Conservation (phyloP, 257 asterid genomes). For the Solanum chmielewskii region DNA sequence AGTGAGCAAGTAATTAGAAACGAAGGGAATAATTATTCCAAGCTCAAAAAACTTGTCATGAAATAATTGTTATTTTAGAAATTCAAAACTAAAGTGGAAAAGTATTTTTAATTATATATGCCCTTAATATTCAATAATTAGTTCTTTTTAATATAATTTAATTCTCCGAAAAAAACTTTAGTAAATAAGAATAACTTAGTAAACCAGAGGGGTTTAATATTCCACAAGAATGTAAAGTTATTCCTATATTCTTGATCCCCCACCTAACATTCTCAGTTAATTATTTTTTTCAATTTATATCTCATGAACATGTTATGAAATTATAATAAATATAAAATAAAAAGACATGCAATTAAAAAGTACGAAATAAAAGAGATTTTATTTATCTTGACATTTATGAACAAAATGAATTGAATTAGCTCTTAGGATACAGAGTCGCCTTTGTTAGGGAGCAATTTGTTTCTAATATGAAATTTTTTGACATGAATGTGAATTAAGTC, state of each 20-base stretch:
- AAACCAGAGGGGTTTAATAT: not conserved
- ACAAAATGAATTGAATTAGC: not conserved
- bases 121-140: not conserved
- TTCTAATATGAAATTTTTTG: accelerated
- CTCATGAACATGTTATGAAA: no score
- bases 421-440: no score
- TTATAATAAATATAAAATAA: no score
- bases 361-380: no score
- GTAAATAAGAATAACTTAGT: no score
- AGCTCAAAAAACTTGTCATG: not conserved
- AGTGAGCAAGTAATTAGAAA: no score
- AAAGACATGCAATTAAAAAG: no score
- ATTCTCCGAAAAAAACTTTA: not conserved
- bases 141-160: not conserved
- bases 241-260: not conserved
- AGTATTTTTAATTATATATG: no score
- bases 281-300: no score
- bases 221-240: not conserved
- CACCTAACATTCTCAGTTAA: no score
- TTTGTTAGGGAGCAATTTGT: accelerated
- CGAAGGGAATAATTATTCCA: not conserved
- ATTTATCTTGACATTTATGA: not conserved
- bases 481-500: accelerated
- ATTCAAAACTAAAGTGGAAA: not conserved
- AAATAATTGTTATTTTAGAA: not conserved